Evolutionary conservation across 2,329 filamentous ascomycete species (phyloP), one percentile per base, ranked within the genome.

Genomic region (Arthrobotrys megalospora): DNA sequence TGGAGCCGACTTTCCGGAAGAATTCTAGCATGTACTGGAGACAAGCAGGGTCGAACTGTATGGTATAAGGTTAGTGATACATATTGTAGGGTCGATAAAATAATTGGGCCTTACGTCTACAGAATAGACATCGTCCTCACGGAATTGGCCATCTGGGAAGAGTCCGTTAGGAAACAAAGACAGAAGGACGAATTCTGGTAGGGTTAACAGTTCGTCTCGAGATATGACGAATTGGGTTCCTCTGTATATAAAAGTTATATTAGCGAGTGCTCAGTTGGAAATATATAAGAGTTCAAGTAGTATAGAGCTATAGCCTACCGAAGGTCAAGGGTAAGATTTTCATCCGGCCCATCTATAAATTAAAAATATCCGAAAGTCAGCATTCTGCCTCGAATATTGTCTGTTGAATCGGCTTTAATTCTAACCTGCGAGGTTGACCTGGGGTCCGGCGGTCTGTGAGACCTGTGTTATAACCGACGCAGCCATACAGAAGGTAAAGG

Each of bases 401-500:
- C 28, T 14, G 5, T 32, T 52, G 21, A 19, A 32, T 28, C 14
- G 41, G 28, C 14, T 14, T 8, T 60, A 11, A 24, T 48, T 21
- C 88, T 83, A 86, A 94, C 93, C 93, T 89, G 93, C 93, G 79
- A 98, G 88, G 69, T 93, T 92, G 85, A 97, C 90, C 43, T 94
- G 92, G 82, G 94, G 92, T 63, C 92, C 94, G 81, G 69, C 69
- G 69, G 92, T 92, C 86, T 99, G 96, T 84, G 97, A 94, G 82
- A 99, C 96, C 87, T 99, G 96, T 86, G 96, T 99, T 86, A 99
- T 97, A 84, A 99, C 97, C 89, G 96, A 98, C 87, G 95, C 93
- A 86, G 96, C 94, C 96, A 99, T 99, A 84, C 97, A 90, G 89
- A 96, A 99, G 82, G 92, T 91, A 84, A 99, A 99, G 73, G 93